These are phyloP conservation scores for Tremella fuciformis DNA, from an alignment of 768 basidiomycete species.

Conservation along the genomic window DNA sequence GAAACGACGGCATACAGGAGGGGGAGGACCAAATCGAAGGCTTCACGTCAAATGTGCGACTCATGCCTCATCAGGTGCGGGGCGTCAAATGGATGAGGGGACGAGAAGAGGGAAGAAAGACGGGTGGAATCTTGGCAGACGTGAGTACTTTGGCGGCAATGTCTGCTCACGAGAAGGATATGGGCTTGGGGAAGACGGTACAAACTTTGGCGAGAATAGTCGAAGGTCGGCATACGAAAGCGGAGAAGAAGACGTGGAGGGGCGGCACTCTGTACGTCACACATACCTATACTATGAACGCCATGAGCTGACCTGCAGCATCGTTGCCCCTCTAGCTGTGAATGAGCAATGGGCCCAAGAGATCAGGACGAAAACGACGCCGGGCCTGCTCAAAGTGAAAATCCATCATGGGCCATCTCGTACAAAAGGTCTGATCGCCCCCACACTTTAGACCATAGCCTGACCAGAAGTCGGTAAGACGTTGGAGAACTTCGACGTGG, in stretches of 20 bases:
- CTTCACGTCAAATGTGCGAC: slow-evolving; percentile 65
- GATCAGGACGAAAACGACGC: slow-evolving; percentile 18
- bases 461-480: slow-evolving; percentile 18
- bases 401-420: slow-evolving; percentile 60
- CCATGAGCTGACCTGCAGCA: slow-evolving; percentile 55
- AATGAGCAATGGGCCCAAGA: slow-evolving; percentile 61
- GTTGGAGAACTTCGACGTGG: slow-evolving; percentile 52
- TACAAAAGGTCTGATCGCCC: slow-evolving; percentile 59
- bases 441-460: background rate
- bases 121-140: slow-evolving; percentile 86
- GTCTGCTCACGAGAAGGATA: slow-evolving; percentile 39
- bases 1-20: slow-evolving; percentile 58
- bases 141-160: slow-evolving; percentile 36
- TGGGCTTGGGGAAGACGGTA: slow-evolving; percentile 63
- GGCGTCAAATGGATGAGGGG: slow-evolving; percentile 84
- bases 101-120: slow-evolving; percentile 72
- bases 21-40: slow-evolving; percentile 71
- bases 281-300: background rate
- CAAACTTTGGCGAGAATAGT: slow-evolving; percentile 85
- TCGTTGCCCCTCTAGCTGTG: slow-evolving; percentile 81
- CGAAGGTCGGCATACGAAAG: slow-evolving; percentile 68
- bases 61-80: slow-evolving; percentile 84
- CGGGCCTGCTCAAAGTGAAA: slow-evolving; percentile 7
- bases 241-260: slow-evolving; percentile 65
- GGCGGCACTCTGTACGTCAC: slow-evolving; percentile 49